A percentile compares a stretch with the other conserved stretches of the same genome.
Conservation (phyloP, 495 filamentous ascomycete species). For the Neurospora sp. region DNA sequence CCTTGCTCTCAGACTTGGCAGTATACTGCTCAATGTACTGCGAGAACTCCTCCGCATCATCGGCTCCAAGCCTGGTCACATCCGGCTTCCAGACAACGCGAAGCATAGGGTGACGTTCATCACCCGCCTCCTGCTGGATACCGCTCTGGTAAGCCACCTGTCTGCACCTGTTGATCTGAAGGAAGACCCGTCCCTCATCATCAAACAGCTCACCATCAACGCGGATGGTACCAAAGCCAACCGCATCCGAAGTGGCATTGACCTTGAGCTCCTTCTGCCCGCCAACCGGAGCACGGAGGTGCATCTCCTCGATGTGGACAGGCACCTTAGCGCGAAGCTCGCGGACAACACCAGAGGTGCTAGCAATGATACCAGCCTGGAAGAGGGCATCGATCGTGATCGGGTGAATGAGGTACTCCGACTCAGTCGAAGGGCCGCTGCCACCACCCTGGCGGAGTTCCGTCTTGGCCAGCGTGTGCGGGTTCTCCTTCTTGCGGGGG, state of each 20-base stretch:
- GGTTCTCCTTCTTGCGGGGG: neutral
- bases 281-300: neutral
- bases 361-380: constrained; percentile 20
- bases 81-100: neutral
- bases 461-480: neutral
- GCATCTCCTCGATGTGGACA: constrained; percentile 3
- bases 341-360: constrained; percentile 8
- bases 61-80: neutral
- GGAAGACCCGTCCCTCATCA: neutral
- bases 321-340: constrained; percentile 18
- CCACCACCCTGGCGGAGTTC: constrained; percentile 17
- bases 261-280: neutral
- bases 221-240: constrained; percentile 7
- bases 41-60: neutral
- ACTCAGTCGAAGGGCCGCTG: constrained; percentile 11
- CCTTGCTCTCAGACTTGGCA: neutral
- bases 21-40: neutral
- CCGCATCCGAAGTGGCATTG: constrained; percentile 19
- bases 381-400: constrained; percentile 28
- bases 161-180: neutral
- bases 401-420: constrained; percentile 27
- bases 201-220: neutral
- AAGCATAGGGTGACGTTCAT: neutral
- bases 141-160: neutral
- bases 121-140: neutral